Evolutionary conservation across 2,329 filamentous ascomycete genomes (phyloP), one percentile per base, ranked within the genome.

Genomic region (Volutella citrinella): DNA sequence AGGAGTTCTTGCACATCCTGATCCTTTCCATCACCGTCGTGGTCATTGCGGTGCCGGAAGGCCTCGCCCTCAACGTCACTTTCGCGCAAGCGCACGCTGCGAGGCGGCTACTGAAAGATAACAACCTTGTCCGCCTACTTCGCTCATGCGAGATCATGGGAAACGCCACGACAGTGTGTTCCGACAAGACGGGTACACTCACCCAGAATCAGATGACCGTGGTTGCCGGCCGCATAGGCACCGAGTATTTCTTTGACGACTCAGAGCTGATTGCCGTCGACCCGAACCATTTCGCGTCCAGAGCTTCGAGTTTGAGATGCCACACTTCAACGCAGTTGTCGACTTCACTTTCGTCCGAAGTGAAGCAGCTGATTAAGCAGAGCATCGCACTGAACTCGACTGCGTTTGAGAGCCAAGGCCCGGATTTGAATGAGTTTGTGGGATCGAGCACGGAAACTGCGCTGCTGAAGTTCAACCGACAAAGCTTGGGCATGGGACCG

Each of bases 171-270:
- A 77, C 71, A 7, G 71, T 82, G 30, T 82, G 78, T 52, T 81
- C 77, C 1, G 79, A 82, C 48, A 83, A 83, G 55, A 82, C 78
- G 0, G 79, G 79, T 5, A 83, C 79, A 1, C 61, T 83, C 15
- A 82, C 78, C 0, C 72, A 79, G 43, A 80, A 81, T 44, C 74
- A 75, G 45, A 82, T 82, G 77, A 74, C 66, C 4, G 72, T 78
- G 4, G 76, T 80, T 12, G 68, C 70, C 21, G 77, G 76, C 7
- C 74, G 72, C 9, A 46, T 80, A 19, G 75, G 77, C 4, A 39
- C 59, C 5, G 55, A 59, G 8, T 51, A 52, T 10, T 54, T 48
- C 25, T 66, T 64, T 27, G 60, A 65, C 8, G 63, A 66, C 19
- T 53, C 45, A 5, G 58, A 63, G 4, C 22, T 43, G n/a, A 37